These are phyloP conservation scores for Wickerhamiella vanderwaltii DNA, from an alignment of 805 yeast species.

Conservation along the genomic window DNA sequence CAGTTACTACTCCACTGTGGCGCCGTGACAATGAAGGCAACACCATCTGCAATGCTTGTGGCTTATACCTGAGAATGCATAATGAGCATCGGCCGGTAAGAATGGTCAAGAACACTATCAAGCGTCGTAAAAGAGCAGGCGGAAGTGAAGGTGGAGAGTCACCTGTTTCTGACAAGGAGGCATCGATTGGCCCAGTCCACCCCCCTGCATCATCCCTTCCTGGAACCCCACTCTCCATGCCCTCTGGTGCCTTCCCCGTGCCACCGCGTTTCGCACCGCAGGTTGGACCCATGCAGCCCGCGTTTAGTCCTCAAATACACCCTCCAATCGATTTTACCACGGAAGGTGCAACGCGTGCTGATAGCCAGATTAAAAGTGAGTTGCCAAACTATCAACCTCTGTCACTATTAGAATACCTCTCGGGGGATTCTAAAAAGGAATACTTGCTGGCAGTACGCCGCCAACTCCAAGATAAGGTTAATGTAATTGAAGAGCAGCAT, in stretches of 20 bases:
- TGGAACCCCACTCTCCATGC: background rate
- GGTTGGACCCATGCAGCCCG: background rate
- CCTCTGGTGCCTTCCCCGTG: background rate
- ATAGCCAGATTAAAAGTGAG: background rate
- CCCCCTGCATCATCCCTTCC: background rate
- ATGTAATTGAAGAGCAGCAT: slow-evolving; percentile 21
- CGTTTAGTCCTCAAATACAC: background rate
- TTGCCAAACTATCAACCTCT: slow-evolving; percentile 14
- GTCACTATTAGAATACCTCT: slow-evolving; percentile 22
- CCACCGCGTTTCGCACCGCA: background rate
- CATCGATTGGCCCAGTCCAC: background rate
- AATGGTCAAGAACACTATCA: slow-evolving; percentile 60
- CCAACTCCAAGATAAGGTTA: slow-evolving; percentile 27
- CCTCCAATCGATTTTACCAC: slow-evolving; percentile 4
- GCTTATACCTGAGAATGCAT: slow-evolving; percentile 58
- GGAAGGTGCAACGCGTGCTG: background rate
- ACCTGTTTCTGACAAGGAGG: background rate
- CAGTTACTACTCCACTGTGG: slow-evolving; percentile 82
- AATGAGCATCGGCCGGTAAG: slow-evolving; percentile 66
- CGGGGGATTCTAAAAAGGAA: slow-evolving; percentile 25
- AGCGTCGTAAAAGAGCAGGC: slow-evolving; percentile 38
- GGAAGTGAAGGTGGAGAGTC: background rate
- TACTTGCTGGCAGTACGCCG: slow-evolving; percentile 26
- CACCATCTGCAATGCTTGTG: slow-evolving; percentile 83
- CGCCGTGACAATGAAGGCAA: slow-evolving; percentile 71